phyloP scores from a whole-genome alignment of 169 alveolate genomes.

The Plasmodium vivax region DNA sequence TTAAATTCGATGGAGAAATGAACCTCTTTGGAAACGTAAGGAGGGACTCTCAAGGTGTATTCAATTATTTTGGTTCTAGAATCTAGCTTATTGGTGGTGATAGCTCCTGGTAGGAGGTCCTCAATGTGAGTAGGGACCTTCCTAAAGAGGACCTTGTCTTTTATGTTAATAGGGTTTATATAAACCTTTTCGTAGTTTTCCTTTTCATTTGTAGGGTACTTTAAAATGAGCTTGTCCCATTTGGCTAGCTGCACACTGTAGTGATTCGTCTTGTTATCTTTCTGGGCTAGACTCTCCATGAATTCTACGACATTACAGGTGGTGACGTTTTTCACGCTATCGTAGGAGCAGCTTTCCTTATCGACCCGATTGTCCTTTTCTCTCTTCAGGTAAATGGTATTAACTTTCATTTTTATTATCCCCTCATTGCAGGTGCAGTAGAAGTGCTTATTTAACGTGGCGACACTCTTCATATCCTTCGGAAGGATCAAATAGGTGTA shows the following conservation, averaged over 20 bases:
- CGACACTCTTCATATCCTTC: background rate
- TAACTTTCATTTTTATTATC: constrained; percentile 20
- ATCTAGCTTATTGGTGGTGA: background rate
- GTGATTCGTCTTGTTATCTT: background rate
- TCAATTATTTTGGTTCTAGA: constrained; percentile 16
- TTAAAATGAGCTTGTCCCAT: constrained; percentile 44
- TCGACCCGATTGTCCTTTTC: background rate
- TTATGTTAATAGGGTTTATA: constrained; percentile 36
- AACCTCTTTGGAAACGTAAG: constrained; percentile 21
- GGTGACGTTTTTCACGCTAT: background rate
- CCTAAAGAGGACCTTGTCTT: constrained; percentile 34
- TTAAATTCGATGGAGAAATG: constrained; percentile 41
- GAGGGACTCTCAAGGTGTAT: constrained; percentile 53
- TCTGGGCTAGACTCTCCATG: background rate
- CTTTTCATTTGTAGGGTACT: constrained; percentile 54
- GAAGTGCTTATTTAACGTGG: background rate
- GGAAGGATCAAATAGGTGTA: constrained; percentile 53
- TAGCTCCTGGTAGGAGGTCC: constrained; percentile 44
- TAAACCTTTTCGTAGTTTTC: background rate
- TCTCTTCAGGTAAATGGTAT: background rate
- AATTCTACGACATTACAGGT: constrained; percentile 16
- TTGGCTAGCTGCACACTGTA: background rate
- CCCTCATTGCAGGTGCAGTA: constrained; percentile 44
- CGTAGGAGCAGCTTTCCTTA: constrained; percentile 16
- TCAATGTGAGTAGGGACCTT: constrained; percentile 37